A percentile compares a stretch with the other conserved stretches of the same genome.
These are phyloP conservation scores for Geranomyces variabilis DNA, from an alignment of 192 early-diverging fungal species.

Conservation along the genomic window DNA sequence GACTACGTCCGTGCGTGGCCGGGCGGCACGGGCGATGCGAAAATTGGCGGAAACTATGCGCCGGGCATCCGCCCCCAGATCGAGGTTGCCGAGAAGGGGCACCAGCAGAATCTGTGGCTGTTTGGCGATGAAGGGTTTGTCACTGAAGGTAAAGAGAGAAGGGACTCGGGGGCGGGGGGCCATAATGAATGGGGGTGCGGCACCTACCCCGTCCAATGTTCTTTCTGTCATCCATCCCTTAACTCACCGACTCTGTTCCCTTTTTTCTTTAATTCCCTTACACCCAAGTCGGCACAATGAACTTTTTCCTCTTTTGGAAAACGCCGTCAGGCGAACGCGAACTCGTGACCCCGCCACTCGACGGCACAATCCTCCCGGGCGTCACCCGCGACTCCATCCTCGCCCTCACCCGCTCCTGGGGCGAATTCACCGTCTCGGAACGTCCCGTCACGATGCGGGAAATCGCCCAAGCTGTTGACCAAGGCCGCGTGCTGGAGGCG, in stretches of 20 bases:
- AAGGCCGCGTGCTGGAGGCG: conserved; percentile 84
- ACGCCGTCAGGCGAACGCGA: conserved; percentile 82
- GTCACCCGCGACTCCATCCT: conserved; percentile 95
- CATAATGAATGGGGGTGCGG: no score
- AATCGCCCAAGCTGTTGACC: conserved; percentile 71
- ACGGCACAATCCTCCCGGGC: conserved; percentile 94
- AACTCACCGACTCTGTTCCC: no score
- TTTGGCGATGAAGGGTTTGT: conserved; percentile 84
- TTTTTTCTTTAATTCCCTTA: not conserved
- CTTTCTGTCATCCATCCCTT: no score
- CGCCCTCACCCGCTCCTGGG: conserved; percentile 75
- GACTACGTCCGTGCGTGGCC: conserved; percentile 93
- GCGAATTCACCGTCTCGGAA: conserved; percentile 86
- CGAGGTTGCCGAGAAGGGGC: conserved; percentile 84
- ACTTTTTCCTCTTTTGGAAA: conserved; percentile 88
- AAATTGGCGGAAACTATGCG: conserved; percentile 91
- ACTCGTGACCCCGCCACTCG: conserved; percentile 87
- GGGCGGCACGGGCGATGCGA: conserved; percentile 90
- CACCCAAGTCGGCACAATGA: conserved; percentile 87
- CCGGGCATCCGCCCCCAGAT: conserved; percentile 80
- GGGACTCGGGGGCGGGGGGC: not conserved
- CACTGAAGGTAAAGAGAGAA: conserved; percentile 69
- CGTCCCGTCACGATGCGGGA: conserved; percentile 80
- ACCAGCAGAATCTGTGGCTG: conserved; percentile 94
- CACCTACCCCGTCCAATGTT: no score